Evolutionary conservation across 1,139 yeast genomes (phyloP).

Genomic region (Citeromyces hawaiiensis): DNA sequence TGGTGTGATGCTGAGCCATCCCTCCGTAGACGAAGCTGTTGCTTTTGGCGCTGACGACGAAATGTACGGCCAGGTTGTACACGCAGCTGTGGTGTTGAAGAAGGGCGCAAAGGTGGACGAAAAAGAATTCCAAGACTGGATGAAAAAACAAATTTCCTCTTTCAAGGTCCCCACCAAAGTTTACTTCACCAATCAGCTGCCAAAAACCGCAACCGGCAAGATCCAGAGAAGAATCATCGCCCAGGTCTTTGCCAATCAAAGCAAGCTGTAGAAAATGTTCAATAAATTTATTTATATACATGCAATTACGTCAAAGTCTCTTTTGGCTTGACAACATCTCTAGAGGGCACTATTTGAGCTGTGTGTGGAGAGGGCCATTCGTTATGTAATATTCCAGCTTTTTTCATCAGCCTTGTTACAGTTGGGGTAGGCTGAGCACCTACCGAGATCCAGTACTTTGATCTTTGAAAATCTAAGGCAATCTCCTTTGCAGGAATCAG

Average conservation of each 20-base stretch:
- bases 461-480: conserved; percentile 71
- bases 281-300: too few relatives aligned
- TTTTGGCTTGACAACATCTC: conserved; percentile 8
- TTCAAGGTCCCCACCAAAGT: conserved; percentile 46
- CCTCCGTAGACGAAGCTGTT: conserved; percentile 52
- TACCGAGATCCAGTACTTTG: conserved; percentile 97
- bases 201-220: conserved; percentile 64
- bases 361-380: conserved; percentile 46
- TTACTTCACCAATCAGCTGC: conserved; percentile 44
- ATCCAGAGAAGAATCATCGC: conserved; percentile 53
- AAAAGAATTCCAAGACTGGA: conserved; percentile 28
- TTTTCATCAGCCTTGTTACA: conserved; percentile 64
- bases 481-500: conserved; percentile 64
- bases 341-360: conserved; percentile 9
- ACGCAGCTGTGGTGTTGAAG: conserved; percentile 48
- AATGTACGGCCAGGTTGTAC: conserved; percentile 53
- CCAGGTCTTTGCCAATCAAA: conserved; percentile 20
- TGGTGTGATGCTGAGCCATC: conserved; percentile 38
- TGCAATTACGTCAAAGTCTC: not conserved
- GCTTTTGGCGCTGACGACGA: conserved; percentile 50
- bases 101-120: conserved; percentile 22
- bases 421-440: conserved; percentile 96
- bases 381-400: conserved; percentile 65
- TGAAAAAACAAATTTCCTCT: conserved; percentile 29
- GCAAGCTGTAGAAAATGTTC: conserved; percentile 14